Conservation (phyloP, 768 basidiomycete species). For the Termitomyces sp. region DNA sequence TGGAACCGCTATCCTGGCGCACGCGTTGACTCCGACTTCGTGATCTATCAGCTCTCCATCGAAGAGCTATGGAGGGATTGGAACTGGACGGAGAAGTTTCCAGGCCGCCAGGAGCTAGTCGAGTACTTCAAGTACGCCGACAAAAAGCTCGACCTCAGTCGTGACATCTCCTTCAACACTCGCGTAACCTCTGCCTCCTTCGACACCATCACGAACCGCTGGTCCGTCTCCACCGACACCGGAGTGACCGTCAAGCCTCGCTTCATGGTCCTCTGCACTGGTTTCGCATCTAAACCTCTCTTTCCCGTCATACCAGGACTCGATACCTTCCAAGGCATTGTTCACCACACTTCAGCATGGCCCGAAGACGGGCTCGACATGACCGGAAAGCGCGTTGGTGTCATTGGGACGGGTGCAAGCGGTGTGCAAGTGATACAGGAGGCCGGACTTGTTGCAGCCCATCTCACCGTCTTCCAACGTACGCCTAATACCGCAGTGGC, state of each 20-base stretch:
- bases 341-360: constrained; percentile 20
- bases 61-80: constrained; percentile 23
- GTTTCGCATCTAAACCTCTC: constrained; percentile 19
- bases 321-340: constrained; percentile 17
- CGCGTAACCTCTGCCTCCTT: constrained; percentile 18
- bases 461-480: constrained; percentile 24
- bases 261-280: constrained; percentile 19
- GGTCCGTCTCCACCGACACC: constrained; percentile 16
- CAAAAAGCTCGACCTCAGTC: constrained; percentile 17
- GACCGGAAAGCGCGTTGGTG: constrained; percentile 20
- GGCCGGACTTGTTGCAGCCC: constrained; percentile 13
- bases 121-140: constrained; percentile 19
- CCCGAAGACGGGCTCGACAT: constrained; percentile 16
- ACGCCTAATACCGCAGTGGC: constrained; percentile 19
- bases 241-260: constrained; percentile 15
- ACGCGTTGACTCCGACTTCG: constrained; percentile 21
- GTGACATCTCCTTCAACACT: constrained; percentile 19
- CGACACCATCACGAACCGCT: constrained; percentile 13
- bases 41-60: constrained; percentile 19
- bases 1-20: constrained; percentile 24
- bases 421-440: constrained; percentile 23
- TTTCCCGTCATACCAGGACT: constrained; percentile 17
- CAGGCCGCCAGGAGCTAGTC: constrained; percentile 14
- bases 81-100: constrained; percentile 16
- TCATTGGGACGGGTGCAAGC: constrained; percentile 24